Percentiles rank a stretch among this genome's conserved stretches.
Conservation (phyloP, 768 basidiomycete genomes). For the Calocybe indica region DNA sequence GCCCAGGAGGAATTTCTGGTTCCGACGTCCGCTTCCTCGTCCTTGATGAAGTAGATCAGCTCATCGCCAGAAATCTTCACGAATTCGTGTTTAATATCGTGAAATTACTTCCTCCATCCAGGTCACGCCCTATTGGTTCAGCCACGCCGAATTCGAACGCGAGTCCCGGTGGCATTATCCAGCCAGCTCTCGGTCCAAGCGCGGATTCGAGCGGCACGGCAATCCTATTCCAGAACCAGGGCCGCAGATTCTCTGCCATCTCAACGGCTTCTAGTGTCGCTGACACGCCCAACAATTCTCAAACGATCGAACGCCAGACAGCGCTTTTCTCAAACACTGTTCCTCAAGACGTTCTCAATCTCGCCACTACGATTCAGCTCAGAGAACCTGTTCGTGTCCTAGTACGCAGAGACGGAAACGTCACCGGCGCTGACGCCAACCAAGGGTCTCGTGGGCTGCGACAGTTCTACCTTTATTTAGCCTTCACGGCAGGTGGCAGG, state of each 20-base stretch:
- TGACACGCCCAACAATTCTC: slow-evolving; percentile 23
- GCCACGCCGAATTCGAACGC: slow-evolving; percentile 27
- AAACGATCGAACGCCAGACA: slow-evolving; percentile 73
- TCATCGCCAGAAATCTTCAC: slow-evolving; percentile 94
- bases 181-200: slow-evolving; percentile 26
- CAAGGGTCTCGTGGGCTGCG: slow-evolving; percentile 81
- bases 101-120: slow-evolving; percentile 85
- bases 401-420: slow-evolving; percentile 86
- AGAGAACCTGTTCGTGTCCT: slow-evolving; percentile 97
- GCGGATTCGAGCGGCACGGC: too few species aligned
- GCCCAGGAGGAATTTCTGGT: slow-evolving; percentile 69
- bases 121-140: slow-evolving; percentile 55
- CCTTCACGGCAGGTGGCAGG: slow-evolving; percentile 84
- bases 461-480: slow-evolving; percentile 94
- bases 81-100: slow-evolving; percentile 94
- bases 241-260: slow-evolving; percentile 58
- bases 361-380: slow-evolving; percentile 88
- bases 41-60: slow-evolving; percentile 95
- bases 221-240: slow-evolving; percentile 14
- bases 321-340: slow-evolving; percentile 98
- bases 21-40: slow-evolving; percentile 90
- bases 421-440: slow-evolving; percentile 55
- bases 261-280: slow-evolving; percentile 40
- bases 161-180: slow-evolving; percentile 28
- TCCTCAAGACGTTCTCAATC: slow-evolving; percentile 94